Conservation (phyloP, 2,329 filamentous ascomycete species). For the Fusarium nematophilum region DNA sequence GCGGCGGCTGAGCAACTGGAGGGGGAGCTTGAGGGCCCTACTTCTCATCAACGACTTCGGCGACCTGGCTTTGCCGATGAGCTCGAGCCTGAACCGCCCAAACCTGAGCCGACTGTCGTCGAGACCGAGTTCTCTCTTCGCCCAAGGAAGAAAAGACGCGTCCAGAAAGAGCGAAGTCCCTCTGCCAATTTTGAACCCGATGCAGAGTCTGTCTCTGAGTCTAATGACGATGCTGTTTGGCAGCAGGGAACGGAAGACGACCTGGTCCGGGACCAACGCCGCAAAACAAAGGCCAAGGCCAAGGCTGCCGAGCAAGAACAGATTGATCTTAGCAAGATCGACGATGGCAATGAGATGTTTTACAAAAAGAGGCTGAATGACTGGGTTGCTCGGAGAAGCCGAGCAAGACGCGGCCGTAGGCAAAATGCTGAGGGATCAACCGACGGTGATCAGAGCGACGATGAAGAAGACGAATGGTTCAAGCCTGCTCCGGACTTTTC, state of each 20-base stretch:
- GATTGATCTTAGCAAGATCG: slow-evolving; percentile 70
- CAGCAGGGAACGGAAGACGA: slow-evolving; percentile 55
- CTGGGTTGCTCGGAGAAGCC: slow-evolving; percentile 72
- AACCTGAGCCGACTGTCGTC: slow-evolving; percentile 42
- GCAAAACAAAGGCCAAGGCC: slow-evolving; percentile 57
- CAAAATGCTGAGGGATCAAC: slow-evolving; percentile 50
- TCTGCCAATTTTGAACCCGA: slow-evolving; percentile 60
- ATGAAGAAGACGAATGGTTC: slow-evolving; percentile 75
- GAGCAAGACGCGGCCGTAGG: slow-evolving; percentile 54
- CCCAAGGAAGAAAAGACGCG: slow-evolving; percentile 66
- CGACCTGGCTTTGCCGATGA: slow-evolving; percentile 74
- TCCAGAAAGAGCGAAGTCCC: slow-evolving; percentile 52
- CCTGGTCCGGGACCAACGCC: slow-evolving; percentile 51
- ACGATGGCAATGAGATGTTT: slow-evolving; percentile 88
- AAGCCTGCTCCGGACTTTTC: slow-evolving; percentile 85
- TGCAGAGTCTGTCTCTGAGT: slow-evolving; percentile 46
- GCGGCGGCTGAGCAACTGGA: slow-evolving; percentile 57
- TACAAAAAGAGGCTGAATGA: slow-evolving; percentile 80
- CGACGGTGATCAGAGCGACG: slow-evolving; percentile 55
- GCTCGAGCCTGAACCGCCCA: slow-evolving; percentile 19
- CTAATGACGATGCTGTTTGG: slow-evolving; percentile 50
- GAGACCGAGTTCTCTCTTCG: slow-evolving; percentile 68
- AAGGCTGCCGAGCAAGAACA: slow-evolving; percentile 51
- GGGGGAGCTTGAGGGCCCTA: slow-evolving; percentile 58
- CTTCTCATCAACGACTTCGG: slow-evolving; percentile 79